A percentile compares a stretch with the other conserved stretches of the same genome.
Evolutionary conservation across 345 rosid species (phyloP).

Genomic region (Dipteronia dyeriana): DNA sequence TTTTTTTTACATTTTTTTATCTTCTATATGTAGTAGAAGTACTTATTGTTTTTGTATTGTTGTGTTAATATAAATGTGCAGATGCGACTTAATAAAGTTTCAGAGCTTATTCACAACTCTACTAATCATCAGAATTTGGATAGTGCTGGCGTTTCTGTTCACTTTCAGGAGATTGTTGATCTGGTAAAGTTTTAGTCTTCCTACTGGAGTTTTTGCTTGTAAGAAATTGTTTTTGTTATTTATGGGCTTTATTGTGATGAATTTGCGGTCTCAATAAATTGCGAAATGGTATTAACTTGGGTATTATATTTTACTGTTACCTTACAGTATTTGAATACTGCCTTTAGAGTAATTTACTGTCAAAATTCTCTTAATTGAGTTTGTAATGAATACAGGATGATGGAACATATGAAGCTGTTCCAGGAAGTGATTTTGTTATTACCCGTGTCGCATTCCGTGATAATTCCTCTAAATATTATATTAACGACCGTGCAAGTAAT

Average conservation of each 20-base stretch:
- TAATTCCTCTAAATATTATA: slow-evolving; percentile 92
- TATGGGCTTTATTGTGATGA: background rate
- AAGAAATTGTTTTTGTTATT: background rate
- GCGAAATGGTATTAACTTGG: background rate
- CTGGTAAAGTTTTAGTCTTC: slow-evolving; percentile 48
- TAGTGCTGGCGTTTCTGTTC: slow-evolving; percentile 95
- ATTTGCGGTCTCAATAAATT: background rate
- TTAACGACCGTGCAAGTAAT: slow-evolving; percentile 78
- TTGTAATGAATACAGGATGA: slow-evolving; percentile 58
- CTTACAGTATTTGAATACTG: background rate
- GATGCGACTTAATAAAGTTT: slow-evolving; percentile 98
- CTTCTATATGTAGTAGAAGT: background rate
- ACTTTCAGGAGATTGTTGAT: slow-evolving; percentile 93
- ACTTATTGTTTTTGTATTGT: background rate
- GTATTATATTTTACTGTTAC: background rate
- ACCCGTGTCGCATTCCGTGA: slow-evolving; percentile 91
- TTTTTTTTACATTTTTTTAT: background rate
- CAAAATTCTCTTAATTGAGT: slow-evolving; percentile 15
- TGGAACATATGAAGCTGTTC: slow-evolving; percentile 79
- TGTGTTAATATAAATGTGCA: slow-evolving; percentile 30
- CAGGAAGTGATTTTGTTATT: slow-evolving; percentile 89
- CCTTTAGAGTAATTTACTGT: background rate
- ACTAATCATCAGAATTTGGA: slow-evolving; percentile 93
- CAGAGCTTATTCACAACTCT: slow-evolving; percentile 97
- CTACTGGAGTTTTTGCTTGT: slow-evolving; percentile 7